Percentiles rank a stretch among this genome's conserved stretches.
These are phyloP conservation scores for Alternaria infectoria DNA, from an alignment of 2,329 filamentous ascomycete genomes.

Conservation along the genomic window DNA sequence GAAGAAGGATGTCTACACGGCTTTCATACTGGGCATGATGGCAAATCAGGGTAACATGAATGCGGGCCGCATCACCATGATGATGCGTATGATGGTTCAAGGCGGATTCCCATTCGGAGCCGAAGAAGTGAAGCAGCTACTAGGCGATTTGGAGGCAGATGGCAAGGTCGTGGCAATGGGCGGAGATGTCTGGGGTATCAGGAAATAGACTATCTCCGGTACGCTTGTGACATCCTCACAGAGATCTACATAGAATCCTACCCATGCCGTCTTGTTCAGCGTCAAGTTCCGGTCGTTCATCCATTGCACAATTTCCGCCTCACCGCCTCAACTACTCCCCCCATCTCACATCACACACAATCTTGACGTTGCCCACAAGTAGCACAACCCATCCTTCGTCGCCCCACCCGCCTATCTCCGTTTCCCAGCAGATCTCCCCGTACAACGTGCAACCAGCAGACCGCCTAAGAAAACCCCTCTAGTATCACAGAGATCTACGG, in stretches of 20 bases:
- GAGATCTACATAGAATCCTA: neutral
- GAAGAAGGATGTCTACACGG: constrained; percentile 79
- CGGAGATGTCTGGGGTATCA: constrained; percentile 43
- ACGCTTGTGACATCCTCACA: neutral
- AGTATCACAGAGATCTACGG: neutral
- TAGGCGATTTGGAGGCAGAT: constrained; percentile 69
- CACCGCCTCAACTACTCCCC: neutral
- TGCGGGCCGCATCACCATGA: constrained; percentile 82
- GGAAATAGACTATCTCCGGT: constrained; percentile 17
- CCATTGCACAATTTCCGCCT: neutral
- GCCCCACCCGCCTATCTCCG: neutral
- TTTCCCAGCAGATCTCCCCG: neutral
- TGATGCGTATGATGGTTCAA: constrained; percentile 90
- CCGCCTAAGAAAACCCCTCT: neutral
- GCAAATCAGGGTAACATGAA: constrained; percentile 90
- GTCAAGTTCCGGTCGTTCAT: neutral
- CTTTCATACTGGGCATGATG: constrained; percentile 93
- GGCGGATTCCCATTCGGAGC: constrained; percentile 89
- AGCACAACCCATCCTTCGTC: neutral
- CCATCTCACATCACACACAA: neutral
- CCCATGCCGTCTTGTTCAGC: neutral
- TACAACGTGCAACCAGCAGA: neutral
- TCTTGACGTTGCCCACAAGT: neutral
- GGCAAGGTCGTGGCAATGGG: constrained; percentile 40
- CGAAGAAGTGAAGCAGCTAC: constrained; percentile 83